Evolutionary conservation across 352 stramenopile genomes (phyloP).

Genomic region (Elongisporangium undulatum): DNA sequence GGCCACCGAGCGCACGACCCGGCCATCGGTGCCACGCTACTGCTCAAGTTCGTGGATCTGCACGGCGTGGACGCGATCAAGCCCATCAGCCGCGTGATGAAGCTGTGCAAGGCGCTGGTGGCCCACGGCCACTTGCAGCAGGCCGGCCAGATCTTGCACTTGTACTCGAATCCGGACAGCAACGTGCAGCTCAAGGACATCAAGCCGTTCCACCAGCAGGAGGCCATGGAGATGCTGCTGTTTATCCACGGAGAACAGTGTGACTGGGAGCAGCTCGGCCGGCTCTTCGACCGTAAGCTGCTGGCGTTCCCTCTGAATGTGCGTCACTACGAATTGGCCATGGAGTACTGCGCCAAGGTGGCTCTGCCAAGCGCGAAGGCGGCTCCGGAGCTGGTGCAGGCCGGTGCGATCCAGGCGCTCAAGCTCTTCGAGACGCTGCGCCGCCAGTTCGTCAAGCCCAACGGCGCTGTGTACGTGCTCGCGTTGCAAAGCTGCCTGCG

Average conservation of each 20-base stretch:
- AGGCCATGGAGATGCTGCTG: constrained; percentile 67
- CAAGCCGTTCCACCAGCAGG: constrained; percentile 50
- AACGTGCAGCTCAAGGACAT: constrained; percentile 47
- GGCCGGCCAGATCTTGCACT: constrained; percentile 41
- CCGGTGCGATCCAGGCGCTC: constrained; percentile 41
- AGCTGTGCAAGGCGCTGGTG: constrained; percentile 42
- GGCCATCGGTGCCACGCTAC: constrained; percentile 31
- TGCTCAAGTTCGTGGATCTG: constrained; percentile 56
- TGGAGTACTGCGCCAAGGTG: constrained; percentile 48
- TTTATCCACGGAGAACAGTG: constrained; percentile 52
- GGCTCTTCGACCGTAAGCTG: constrained; percentile 32
- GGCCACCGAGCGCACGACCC: constrained; percentile 20
- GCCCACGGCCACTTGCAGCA: constrained; percentile 36
- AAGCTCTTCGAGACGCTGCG: constrained; percentile 74
- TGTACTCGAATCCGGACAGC: constrained; percentile 34
- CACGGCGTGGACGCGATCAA: constrained; percentile 30
- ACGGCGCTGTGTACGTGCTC: constrained; percentile 66
- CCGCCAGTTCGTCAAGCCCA: constrained; percentile 72
- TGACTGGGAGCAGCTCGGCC: constrained; percentile 7
- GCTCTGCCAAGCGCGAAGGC: constrained; percentile 7
- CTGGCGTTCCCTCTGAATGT: constrained; percentile 47
- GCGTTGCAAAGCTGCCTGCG: constrained; percentile 57
- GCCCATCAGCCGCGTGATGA: constrained; percentile 35
- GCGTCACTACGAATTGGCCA: constrained; percentile 62
- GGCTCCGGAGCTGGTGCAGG: constrained; percentile 12